Evolutionary conservation across 495 filamentous ascomycete genomes (phyloP), one percentile per base, ranked within the genome.

Genomic region (Bacidia gigantensis): DNA sequence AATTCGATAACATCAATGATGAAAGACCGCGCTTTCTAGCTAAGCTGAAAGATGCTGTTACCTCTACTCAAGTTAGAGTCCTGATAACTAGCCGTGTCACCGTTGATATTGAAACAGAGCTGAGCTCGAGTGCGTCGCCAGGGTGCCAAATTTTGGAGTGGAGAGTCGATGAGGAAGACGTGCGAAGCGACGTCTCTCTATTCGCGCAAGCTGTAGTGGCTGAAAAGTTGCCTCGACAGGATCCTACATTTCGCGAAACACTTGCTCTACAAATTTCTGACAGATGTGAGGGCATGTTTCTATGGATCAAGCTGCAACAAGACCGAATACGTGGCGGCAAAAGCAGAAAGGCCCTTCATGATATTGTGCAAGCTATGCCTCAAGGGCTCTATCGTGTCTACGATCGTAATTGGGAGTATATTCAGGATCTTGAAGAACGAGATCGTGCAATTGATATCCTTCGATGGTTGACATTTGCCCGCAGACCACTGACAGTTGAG

Each of bases 261-360:
- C 50, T 66, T n/a, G 45, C 57, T 24, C 12, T 47, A 23, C 46
- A 42, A 35, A 58, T 65, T 32, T 57, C 52, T 3, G 40, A 60
- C 14, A 56, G 56, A 26, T 65, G 55, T 45, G 52, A 64, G 5
- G 63, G 57, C 2, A 61, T 62, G 56, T 66, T 66, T 43, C 43
- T 66, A 0, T 60, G 52, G 45, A 44, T 65, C n/a, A 60, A 54
- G 24, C 40, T 62, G 45, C 58, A 60, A 55, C 58, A 59, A 29
- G 25, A 49, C 20, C 48, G 53, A 11, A 42, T 65, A 24, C 49
- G n/a, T 29, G 38, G 50, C 7, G 29, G 57, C 12, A 56, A 59
- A 41, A 63, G 51, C 26, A 41, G 47, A 41, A 61, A 60, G 25
- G 51, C 59, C 21, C 61, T 65, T 18, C 24, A 63, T 32, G 25